Percentiles rank a stretch among this genome's conserved stretches.
Conservation (phyloP, 148 eudicot species). For the Vaccinium darrowii region DNA sequence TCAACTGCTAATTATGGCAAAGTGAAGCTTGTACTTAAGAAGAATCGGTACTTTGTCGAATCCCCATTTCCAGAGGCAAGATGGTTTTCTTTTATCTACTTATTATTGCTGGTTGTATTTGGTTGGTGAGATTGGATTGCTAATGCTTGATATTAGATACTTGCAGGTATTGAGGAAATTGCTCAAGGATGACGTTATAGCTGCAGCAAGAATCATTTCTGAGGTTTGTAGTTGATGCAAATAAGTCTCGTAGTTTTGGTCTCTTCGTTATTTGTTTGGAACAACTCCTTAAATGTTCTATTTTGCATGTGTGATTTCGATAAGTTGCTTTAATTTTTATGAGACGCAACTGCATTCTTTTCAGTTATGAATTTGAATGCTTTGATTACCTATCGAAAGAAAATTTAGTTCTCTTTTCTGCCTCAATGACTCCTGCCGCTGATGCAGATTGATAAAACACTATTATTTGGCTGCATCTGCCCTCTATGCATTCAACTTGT, state of each 20-base stretch:
- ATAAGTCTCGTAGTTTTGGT: neutral
- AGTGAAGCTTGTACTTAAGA: constrained; percentile 97
- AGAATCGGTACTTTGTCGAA: constrained; percentile 88
- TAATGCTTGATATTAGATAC: constrained; percentile 14
- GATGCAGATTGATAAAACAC: neutral
- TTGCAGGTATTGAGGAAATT: constrained; percentile 76
- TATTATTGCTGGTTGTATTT: neutral
- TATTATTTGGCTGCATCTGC: neutral
- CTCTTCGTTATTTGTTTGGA: neutral
- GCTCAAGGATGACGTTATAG: constrained; percentile 72
- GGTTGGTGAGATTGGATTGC: neutral
- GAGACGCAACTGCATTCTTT: neutral
- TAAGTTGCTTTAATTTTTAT: neutral
- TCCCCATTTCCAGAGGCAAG: constrained; percentile 95
- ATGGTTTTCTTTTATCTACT: neutral
- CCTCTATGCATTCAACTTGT: neutral
- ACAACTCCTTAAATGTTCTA: neutral
- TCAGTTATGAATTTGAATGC: neutral
- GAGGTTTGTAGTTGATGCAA: constrained; percentile 53
- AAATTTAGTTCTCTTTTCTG: neutral
- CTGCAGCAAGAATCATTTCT: constrained; percentile 59
- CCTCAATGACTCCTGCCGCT: neutral
- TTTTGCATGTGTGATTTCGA: neutral
- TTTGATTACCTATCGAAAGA: neutral
- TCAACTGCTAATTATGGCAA: constrained; percentile 97